Conservation (phyloP, 2,329 filamentous ascomycete species). For the Lanzia echinophila region DNA sequence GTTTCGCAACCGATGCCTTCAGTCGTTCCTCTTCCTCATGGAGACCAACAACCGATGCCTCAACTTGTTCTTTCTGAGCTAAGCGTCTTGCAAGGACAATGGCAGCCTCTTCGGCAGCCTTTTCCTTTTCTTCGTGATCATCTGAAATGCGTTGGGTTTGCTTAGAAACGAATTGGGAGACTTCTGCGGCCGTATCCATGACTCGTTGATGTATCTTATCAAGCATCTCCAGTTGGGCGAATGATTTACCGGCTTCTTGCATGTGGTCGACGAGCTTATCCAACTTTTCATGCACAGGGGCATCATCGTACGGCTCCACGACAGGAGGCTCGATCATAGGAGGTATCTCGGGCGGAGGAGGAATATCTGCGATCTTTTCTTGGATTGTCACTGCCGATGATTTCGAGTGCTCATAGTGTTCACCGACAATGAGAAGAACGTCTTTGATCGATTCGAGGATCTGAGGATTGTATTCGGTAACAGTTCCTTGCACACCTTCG, state of each 20-base stretch:
- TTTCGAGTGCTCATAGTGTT: slow-evolving; percentile 87
- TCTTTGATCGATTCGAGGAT: slow-evolving; percentile 82
- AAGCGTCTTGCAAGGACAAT: slow-evolving; percentile 73
- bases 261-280: slow-evolving; percentile 56
- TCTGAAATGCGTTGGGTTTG: slow-evolving; percentile 71
- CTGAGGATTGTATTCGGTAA: slow-evolving; percentile 80
- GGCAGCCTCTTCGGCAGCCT: slow-evolving; percentile 71
- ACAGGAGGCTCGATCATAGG: slow-evolving; percentile 45
- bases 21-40: slow-evolving; percentile 57
- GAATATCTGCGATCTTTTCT: slow-evolving; percentile 49
- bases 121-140: slow-evolving; percentile 72
- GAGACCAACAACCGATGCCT: slow-evolving; percentile 43
- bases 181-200: slow-evolving; percentile 72
- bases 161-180: slow-evolving; percentile 71
- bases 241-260: slow-evolving; percentile 59
- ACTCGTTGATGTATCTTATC: slow-evolving; percentile 88
- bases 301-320: slow-evolving; percentile 57
- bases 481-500: slow-evolving; percentile 68
- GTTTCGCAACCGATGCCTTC: slow-evolving; percentile 45
- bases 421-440: slow-evolving; percentile 71
- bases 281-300: slow-evolving; percentile 50
- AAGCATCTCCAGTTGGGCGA: slow-evolving; percentile 71
- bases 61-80: slow-evolving; percentile 57
- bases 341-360: slow-evolving; percentile 46
- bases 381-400: slow-evolving; percentile 50